Conservation (phyloP, 352 stramenopile species). For the Sclerospora graminicola region DNA sequence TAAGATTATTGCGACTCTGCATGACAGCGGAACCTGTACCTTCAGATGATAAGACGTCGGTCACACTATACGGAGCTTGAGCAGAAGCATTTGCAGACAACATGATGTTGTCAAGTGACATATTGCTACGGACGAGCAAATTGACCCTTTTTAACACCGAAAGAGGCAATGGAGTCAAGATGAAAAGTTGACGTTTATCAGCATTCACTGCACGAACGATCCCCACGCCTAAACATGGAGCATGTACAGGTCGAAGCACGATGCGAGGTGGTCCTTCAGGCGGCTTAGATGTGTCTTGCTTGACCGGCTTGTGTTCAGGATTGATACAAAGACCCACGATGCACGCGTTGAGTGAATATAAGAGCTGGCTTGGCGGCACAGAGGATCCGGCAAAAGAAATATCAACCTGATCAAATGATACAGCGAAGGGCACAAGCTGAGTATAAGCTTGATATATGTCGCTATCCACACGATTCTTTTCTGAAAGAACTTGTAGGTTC, state of each 20-base stretch:
- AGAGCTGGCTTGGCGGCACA: constrained; percentile 59
- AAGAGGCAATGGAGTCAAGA: constrained; percentile 59
- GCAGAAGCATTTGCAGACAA: constrained; percentile 30
- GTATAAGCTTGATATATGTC: constrained; percentile 46
- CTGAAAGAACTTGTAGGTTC: constrained; percentile 56
- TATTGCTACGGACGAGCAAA: constrained; percentile 55
- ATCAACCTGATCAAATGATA: constrained; percentile 52
- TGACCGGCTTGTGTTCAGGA: constrained; percentile 17
- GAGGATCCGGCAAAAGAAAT: constrained; percentile 45
- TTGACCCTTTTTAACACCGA: constrained; percentile 51
- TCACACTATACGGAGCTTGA: constrained; percentile 53
- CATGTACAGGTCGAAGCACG: constrained; percentile 37
- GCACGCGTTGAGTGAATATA: constrained; percentile 62
- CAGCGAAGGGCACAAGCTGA: constrained; percentile 30
- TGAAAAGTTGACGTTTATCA: constrained; percentile 36
- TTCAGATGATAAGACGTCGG: constrained; percentile 56
- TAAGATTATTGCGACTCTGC: constrained; percentile 84
- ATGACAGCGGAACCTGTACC: constrained; percentile 67
- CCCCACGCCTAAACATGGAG: constrained; percentile 53
- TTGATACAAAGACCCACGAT: constrained; percentile 73
- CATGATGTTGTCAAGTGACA: constrained; percentile 48
- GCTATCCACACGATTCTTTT: constrained; percentile 53
- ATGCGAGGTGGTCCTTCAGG: constrained; percentile 33
- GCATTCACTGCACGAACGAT: constrained; percentile 58
- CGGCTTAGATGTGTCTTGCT: constrained; percentile 6